Evolutionary conservation across 208 protist species (phyloP), one percentile per base, ranked within the genome.

Genomic region (Leishmania guyanensis): DNA sequence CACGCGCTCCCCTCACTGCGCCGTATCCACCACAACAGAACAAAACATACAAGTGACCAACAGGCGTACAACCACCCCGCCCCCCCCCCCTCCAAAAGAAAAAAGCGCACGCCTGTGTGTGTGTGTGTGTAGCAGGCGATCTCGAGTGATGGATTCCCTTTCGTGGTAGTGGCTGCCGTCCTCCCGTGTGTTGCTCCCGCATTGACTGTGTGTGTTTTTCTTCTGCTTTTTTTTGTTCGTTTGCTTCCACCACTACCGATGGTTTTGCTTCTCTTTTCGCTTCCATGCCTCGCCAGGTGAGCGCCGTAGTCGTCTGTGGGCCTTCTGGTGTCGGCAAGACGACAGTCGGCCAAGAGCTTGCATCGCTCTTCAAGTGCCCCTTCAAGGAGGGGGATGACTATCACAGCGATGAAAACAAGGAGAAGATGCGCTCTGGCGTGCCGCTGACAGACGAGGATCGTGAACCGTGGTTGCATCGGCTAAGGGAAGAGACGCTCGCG

Each of bases 351-450:
- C 56, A 51, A n/a, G 60, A 43, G 8, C 82, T 97, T 14, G 92
- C 94, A 3, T 48, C 75, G 5, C 62, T 71, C 12, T 75, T 98
- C 3, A 50, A 83, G 54, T 91, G 81, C 72, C 56, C 29, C 26
- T 96, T 96, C 54, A 78, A 60, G 20, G 92, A 98, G 64, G 93
- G 89, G 9, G 95, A 98, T 51, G 84, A 93, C 51, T 96, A 90
- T 70, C 93, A 97, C 85, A 86, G 82, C 29, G 79, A 53, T 5
- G 84, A 43, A 20, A 96, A 92, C 56, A 79, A 89, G 20, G 69
- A 68, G 26, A 97, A 97, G 78, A 97, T 97, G 93, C 46, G 54
- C 16, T 43, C 77, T 10, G 93, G 93, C 43, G 85, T 82, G n/a
- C 90, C 93, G 20, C 88, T 98, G 58, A 90, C 74, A 3, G 93